Percentiles rank a stretch among this genome's conserved stretches.
These are phyloP conservation scores for Theileria annulata DNA, from an alignment of 169 alveolate species.

Conservation along the genomic window DNA sequence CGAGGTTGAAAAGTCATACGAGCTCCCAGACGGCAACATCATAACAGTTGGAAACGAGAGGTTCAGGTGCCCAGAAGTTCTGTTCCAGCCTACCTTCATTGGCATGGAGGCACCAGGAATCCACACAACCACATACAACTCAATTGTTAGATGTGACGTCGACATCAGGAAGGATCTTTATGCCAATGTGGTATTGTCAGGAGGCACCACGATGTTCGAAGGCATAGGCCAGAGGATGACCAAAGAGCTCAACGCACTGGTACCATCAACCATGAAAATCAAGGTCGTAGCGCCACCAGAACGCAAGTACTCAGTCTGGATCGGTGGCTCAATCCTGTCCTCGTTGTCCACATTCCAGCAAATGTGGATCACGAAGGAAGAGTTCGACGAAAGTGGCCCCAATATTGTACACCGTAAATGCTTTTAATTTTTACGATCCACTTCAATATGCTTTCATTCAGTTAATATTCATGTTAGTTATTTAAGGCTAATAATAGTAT, in stretches of 20 bases:
- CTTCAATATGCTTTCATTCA: too few relatives aligned
- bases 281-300: constrained; percentile 99
- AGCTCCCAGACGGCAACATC: constrained; percentile 97
- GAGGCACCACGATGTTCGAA: constrained; percentile 97
- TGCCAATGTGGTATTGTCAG: constrained; percentile 94
- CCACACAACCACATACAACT: constrained; percentile 92
- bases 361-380: constrained; percentile 98
- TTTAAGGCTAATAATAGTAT: neutral
- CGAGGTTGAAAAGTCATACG: constrained; percentile 93
- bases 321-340: constrained; percentile 97
- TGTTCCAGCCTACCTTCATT: constrained; percentile 92
- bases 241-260: constrained; percentile 94
- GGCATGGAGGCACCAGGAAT: constrained; percentile 96
- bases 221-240: constrained; percentile 97
- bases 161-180: constrained; percentile 94
- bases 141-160: constrained; percentile 95
- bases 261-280: constrained; percentile 95
- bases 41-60: constrained; percentile 94
- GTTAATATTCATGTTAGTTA: too few relatives aligned
- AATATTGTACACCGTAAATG: constrained; percentile 97
- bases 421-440: constrained; percentile 73
- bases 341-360: constrained; percentile 96
- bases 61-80: constrained; percentile 97
- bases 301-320: constrained; percentile 98
- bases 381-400: constrained; percentile 98